Conservation (phyloP, 352 stramenopile species). For the Pythium rishiriense region DNA sequence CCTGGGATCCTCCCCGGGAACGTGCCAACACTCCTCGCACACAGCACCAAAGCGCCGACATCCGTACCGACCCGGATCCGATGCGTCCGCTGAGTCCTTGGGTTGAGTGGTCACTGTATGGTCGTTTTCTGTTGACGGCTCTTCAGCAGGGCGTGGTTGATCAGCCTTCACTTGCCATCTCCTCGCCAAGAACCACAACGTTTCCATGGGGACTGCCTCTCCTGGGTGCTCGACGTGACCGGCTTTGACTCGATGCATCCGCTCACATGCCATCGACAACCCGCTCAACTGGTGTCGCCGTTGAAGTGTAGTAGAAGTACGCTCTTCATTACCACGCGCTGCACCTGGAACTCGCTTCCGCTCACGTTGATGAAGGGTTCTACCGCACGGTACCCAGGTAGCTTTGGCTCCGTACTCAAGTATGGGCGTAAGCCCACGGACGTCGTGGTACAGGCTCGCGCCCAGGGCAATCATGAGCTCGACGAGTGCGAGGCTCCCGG, state of each 20-base stretch:
- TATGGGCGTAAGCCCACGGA: neutral
- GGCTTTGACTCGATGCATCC: constrained; percentile 19
- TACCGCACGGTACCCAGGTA: constrained; percentile 46
- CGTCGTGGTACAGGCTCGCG: constrained; percentile 26
- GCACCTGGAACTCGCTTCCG: neutral
- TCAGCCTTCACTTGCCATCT: neutral
- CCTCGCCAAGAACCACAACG: constrained; percentile 23
- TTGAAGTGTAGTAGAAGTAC: too few relatives aligned
- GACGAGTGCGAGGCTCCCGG: constrained; percentile 37
- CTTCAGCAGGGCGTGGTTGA: neutral
- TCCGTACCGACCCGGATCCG: constrained; percentile 11
- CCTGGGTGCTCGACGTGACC: constrained; percentile 17
- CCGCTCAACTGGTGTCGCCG: too few relatives aligned
- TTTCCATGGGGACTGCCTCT: constrained; percentile 18
- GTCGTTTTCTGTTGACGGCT: neutral
- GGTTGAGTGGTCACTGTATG: neutral
- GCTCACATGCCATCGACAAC: constrained; percentile 18
- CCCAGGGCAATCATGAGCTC: constrained; percentile 43
- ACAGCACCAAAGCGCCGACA: constrained; percentile 34
- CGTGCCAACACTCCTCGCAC: constrained; percentile 20
- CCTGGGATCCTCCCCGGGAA: neutral
- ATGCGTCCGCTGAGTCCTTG: neutral
- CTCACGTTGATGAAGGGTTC: constrained; percentile 20
- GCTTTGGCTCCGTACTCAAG: constrained; percentile 16
- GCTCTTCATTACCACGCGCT: neutral